A percentile compares a stretch with the other conserved stretches of the same genome.
phyloP scores from a whole-genome alignment of 352 stramenopile species.

The Aphanomyces cochlioides region DNA sequence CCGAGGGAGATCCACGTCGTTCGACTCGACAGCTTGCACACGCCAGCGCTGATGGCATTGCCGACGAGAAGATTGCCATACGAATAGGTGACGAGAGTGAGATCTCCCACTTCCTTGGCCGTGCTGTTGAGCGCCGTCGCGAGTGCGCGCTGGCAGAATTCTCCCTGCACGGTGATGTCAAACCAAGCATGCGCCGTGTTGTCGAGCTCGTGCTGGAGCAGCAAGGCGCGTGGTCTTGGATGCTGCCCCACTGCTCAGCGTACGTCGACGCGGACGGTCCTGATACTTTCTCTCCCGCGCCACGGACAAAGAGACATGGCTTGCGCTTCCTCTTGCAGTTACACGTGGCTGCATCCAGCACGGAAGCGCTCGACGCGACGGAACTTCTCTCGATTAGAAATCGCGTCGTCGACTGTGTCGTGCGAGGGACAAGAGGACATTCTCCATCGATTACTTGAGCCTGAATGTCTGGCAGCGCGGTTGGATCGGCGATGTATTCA shows the following conservation, averaged over 20 bases:
- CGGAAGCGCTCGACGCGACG: not conserved
- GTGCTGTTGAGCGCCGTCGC: slow-evolving; percentile 23
- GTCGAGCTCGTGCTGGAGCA: slow-evolving; percentile 36
- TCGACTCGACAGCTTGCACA: slow-evolving; percentile 33
- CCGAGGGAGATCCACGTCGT: slow-evolving; percentile 44
- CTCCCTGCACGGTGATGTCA: slow-evolving; percentile 25
- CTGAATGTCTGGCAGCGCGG: slow-evolving; percentile 16
- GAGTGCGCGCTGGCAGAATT: slow-evolving; percentile 31
- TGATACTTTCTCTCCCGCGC: slow-evolving; percentile 35
- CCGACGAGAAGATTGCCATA: slow-evolving; percentile 46
- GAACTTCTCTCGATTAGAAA: slow-evolving; percentile 1
- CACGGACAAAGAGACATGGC: slow-evolving; percentile 43
- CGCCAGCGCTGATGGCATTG: slow-evolving; percentile 31
- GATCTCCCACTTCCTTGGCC: slow-evolving; percentile 30
- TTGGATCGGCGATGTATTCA: slow-evolving; percentile 28
- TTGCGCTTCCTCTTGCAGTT: slow-evolving; percentile 27
- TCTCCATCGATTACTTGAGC: slow-evolving; percentile 1
- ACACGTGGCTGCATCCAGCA: not conserved
- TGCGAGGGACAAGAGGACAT: no score
- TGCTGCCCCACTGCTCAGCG: slow-evolving; percentile 31
- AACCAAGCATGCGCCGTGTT: slow-evolving; percentile 33
- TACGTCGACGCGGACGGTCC: slow-evolving; percentile 27
- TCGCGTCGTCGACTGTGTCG: not conserved
- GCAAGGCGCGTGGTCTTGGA: slow-evolving; percentile 33
- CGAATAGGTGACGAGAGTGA: slow-evolving; percentile 42